Evolutionary conservation across 257 asterid genomes (phyloP).

Genomic region (Primulina tabacum): DNA sequence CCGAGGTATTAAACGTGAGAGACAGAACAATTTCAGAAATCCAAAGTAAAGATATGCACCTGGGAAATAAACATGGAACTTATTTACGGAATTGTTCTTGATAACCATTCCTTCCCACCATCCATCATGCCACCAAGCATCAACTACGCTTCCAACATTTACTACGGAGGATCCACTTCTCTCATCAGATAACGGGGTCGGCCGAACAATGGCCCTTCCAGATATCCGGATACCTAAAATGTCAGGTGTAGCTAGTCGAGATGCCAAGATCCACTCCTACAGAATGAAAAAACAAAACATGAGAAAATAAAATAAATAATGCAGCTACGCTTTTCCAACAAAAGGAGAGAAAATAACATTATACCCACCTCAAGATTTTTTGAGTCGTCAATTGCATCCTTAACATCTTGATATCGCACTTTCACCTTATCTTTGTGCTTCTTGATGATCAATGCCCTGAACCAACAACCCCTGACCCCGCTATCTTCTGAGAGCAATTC

Average conservation of each 20-base stretch:
- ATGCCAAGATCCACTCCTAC: slow-evolving; percentile 78
- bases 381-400: slow-evolving; percentile 71
- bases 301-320: slow-evolving; percentile 1
- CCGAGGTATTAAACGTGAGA: neutral
- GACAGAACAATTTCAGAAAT: neutral
- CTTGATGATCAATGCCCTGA: slow-evolving; percentile 66
- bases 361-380: slow-evolving; percentile 62
- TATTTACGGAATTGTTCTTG: slow-evolving; percentile 44
- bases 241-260: slow-evolving; percentile 57
- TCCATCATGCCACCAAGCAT: slow-evolving; percentile 85
- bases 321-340: neutral
- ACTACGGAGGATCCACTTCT: slow-evolving; percentile 26
- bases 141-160: slow-evolving; percentile 60
- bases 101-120: slow-evolving; percentile 96
- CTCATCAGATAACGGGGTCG: slow-evolving; percentile 29
- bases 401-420: slow-evolving; percentile 63
- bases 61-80: slow-evolving; percentile 55
- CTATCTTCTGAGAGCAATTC: slow-evolving; percentile 88
- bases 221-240: slow-evolving; percentile 44
- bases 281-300: slow-evolving; percentile 7
- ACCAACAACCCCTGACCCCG: slow-evolving; percentile 94
- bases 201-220: slow-evolving; percentile 68
- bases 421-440: slow-evolving; percentile 68
- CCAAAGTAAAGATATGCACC: slow-evolving; percentile 32
- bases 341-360: neutral